A percentile compares a stretch with the other conserved stretches of the same genome.
These are phyloP conservation scores for Golubevia pallescens DNA, from an alignment of 1,284 basidiomycete genomes.

Conservation along the genomic window DNA sequence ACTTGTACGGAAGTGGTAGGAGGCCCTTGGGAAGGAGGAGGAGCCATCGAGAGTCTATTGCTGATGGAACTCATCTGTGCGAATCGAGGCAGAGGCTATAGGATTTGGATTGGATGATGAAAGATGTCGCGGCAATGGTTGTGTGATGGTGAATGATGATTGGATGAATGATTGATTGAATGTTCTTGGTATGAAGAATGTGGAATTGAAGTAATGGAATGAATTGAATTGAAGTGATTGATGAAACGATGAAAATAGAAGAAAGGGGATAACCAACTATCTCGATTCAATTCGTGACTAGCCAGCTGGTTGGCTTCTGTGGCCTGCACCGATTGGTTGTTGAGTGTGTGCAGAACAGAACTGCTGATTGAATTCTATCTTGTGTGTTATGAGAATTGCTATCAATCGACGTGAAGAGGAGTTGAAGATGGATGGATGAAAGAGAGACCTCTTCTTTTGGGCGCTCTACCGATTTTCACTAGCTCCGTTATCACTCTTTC, in stretches of 20 bases:
- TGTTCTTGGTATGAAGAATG: not conserved
- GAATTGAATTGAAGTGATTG: not conserved
- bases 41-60: not conserved
- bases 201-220: not conserved
- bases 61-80: conserved; percentile 1
- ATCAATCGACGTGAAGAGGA: no score
- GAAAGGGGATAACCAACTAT: no score
- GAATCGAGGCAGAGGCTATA: conserved; percentile 4
- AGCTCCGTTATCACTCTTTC: no score
- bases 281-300: no score
- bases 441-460: no score
- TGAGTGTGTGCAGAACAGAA: no score
- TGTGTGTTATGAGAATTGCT: no score
- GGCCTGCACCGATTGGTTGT: no score
- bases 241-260: not conserved
- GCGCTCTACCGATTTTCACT: no score
- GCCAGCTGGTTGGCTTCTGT: no score
- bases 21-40: not conserved
- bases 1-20: conserved; percentile 18
- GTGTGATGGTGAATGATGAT: not conserved
- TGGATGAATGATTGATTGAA: not conserved
- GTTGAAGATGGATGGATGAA: no score
- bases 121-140: not conserved
- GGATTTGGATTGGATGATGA: not conserved
- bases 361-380: no score